phyloP scores from a whole-genome alignment of 768 basidiomycete genomes.

The Hirschioporus abietinus region DNA sequence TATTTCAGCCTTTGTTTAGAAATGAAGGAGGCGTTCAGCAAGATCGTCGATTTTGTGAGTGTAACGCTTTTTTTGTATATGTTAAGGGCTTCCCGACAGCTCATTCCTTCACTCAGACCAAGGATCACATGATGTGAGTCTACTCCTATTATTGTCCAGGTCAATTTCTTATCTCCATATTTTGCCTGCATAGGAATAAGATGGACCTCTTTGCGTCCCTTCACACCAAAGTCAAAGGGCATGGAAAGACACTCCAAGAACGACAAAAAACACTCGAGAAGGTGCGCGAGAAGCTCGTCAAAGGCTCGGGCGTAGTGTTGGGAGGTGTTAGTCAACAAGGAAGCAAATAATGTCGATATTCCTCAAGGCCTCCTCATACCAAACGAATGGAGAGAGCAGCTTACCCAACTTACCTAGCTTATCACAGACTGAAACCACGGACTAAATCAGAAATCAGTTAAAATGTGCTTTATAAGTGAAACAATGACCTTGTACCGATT shows the following conservation, averaged over 20 bases:
- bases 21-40: conserved; percentile 34
- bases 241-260: conserved; percentile 33
- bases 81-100: no score
- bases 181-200: conserved; percentile 35
- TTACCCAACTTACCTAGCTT: no score
- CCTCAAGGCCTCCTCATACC: no score
- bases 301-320: conserved; percentile 35
- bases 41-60: conserved; percentile 48
- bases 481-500: no score
- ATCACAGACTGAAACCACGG: no score
- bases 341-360: not conserved
- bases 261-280: conserved; percentile 35
- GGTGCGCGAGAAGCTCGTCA: conserved; percentile 33
- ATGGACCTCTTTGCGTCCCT: conserved; percentile 41
- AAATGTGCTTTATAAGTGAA: no score
- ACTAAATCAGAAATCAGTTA: no score
- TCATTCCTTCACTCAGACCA: conserved; percentile 24
- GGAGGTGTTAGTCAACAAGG: conserved; percentile 12
- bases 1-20: conserved; percentile 26
- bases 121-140: conserved; percentile 45
- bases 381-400: no score
- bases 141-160: not conserved
- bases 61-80: no score
- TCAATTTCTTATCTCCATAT: conserved; percentile 1
- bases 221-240: conserved; percentile 36